Base-by-base conservation (phyloP, 306 rosid species). In the Trichosanthes cucumerina region DNA sequence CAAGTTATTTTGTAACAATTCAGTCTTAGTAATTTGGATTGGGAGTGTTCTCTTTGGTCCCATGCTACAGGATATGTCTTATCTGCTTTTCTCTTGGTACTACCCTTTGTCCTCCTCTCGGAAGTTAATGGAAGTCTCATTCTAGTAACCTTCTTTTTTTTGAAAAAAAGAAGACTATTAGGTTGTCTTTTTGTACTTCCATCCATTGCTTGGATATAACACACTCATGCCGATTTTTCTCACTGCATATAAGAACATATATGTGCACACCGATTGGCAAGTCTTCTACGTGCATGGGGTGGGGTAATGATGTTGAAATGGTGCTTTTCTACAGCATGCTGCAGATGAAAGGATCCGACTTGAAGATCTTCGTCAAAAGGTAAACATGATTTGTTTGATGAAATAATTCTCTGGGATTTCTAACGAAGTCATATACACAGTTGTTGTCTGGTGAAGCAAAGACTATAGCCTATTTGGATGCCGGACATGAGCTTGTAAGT, bases 321-420 rank as follows among this genome's bases (percentile, higher is more conserved):
- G 36, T 70, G 54, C 19, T 79, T 78, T 76, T 79, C 80, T 64
- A 36, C 93, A 94, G 98, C 97, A 94, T 81, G 97, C 98, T 78
- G 98, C 96, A 75, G 98, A 94, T 83, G 98, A 94, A 88, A 89
- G 97, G 88, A 92, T 94, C 65, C 86, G 92, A 74, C 80, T 94
- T 76, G 97, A 94, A 89, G 98, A 94, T 82, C 81, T 94, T 81
- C 94, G 93, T 77, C 89, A 87, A 77, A 92, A 92, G 97, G 98
- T 94, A 79, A 81, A 72, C 63, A 31, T 70, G 34, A 81, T 79
- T 72, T 19, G 34, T 46, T 43, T 80, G 34, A 34, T 81, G 54
- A 74, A 66, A 81, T 77, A 69, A 56, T 66, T 43, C 74, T 77
- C 49, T 80, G 21, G 19, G 43, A 7, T 82, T 59, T 72, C 87